Evolutionary conservation across 345 rosid genomes (phyloP), one percentile per base, ranked within the genome.

Genomic region (Clarkia xantiana): DNA sequence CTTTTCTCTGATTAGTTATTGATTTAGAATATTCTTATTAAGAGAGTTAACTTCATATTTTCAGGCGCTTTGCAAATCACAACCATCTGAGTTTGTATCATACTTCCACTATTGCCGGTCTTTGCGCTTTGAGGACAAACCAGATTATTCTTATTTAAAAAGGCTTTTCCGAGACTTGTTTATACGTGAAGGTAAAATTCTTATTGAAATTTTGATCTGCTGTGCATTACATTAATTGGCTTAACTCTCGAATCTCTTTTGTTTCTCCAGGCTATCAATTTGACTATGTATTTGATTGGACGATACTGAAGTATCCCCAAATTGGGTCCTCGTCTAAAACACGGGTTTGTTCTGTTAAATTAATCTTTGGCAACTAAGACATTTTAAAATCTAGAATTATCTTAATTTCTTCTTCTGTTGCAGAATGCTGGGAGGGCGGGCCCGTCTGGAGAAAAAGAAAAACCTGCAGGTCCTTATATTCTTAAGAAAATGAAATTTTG

Each of bases 61-160:
- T 14, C 51, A 90, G 97, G 67, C 78, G 53, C 97, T 90, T 69
- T 90, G 96, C 82, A 86, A 81, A 67, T 71, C 53, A 5, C 82
- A 82, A 58, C 97, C 97, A 38, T 75, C 95, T 6, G 97, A 90
- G 67, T 86, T 90, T 58, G 91, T 95, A 20, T 90, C 97, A 5
- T 90, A 86, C 65, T 90, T 90, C 65, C 97, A 73, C 51, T 81
- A 81, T 68, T 82, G 86, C 14, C 78, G 83, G 9, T 76, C 85
- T 18, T 61, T 82, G 42, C 82, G 79, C 40, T 82, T 78, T 45
- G 86, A 76, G 61, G 90, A 82, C 61, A 82, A 74, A 61, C 90
- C 90, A 44, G 86, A 82, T 51, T 82, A 76, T 62, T 74, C 86
- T 20, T 82, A 82, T 55, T 64, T 82, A 61, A 82, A 82, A 52